Percentiles rank a stretch among this genome's conserved stretches.
Evolutionary conservation across 768 basidiomycete genomes (phyloP).

Genomic region (Sutorius australiensis): DNA sequence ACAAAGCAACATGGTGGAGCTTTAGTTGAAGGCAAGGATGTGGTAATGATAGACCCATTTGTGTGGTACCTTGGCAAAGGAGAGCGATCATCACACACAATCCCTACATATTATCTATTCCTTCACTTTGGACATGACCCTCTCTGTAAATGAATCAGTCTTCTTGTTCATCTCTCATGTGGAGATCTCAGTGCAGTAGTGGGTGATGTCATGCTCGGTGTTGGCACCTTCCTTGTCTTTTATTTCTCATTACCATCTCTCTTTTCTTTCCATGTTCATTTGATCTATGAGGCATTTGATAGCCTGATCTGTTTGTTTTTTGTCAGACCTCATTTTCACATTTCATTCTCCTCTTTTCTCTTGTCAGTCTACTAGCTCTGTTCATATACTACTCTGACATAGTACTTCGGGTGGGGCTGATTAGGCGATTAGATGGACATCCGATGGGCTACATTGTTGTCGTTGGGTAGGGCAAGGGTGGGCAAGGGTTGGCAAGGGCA

Average conservation of each 20-base stretch:
- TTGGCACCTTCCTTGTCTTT: neutral
- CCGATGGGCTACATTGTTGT: no score
- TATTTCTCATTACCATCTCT: no score
- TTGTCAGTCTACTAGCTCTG: no score
- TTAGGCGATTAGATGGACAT: neutral
- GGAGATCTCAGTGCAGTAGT: conserved; percentile 4
- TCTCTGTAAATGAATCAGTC: conserved; percentile 11
- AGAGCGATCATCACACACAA: conserved; percentile 22
- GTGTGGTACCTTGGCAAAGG: conserved; percentile 21
- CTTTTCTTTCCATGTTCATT: neutral
- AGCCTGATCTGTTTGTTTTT: conserved; percentile 4
- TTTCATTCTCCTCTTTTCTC: neutral
- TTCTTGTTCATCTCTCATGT: conserved; percentile 14
- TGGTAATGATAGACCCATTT: conserved; percentile 21
- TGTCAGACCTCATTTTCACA: conserved; percentile 3
- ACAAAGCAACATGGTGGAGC: conserved; percentile 14
- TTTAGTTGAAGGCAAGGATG: conserved; percentile 11
- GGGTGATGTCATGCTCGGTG: conserved; percentile 2
- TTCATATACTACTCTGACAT: conserved; percentile 23
- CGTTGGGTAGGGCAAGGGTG: no score
- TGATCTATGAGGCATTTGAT: conserved; percentile 1
- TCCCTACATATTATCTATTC: conserved; percentile 32
- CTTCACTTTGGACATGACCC: conserved; percentile 12
- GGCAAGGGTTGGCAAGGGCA: no score
- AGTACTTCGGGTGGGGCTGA: conserved; percentile 8